These are phyloP conservation scores for Ricinus communis DNA, from an alignment of 345 rosid species.

Conservation along the genomic window DNA sequence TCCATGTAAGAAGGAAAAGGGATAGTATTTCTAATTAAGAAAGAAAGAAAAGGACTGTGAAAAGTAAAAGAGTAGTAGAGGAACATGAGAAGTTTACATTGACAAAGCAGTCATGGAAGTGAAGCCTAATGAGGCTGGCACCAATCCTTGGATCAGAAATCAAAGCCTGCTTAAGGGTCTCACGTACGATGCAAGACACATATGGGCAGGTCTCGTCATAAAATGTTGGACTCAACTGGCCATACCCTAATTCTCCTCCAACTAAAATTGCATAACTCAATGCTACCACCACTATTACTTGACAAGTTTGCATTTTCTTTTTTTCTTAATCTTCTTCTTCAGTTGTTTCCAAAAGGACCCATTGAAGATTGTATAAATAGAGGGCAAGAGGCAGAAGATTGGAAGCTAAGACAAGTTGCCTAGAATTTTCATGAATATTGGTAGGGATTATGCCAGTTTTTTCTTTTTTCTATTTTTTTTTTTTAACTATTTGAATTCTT, in stretches of 20 bases:
- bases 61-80: background rate
- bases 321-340: background rate
- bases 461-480: too few relatives aligned
- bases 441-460: background rate
- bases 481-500: too few relatives aligned
- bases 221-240: slow-evolving; percentile 35
- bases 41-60: background rate
- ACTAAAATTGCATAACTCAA: slow-evolving; percentile 10
- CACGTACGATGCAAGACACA: slow-evolving; percentile 21
- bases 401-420: background rate
- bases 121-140: slow-evolving; percentile 49
- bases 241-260: slow-evolving; percentile 13
- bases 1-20: too few relatives aligned
- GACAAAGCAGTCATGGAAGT: slow-evolving; percentile 52
- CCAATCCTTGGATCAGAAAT: slow-evolving; percentile 35
- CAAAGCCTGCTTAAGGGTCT: slow-evolving; percentile 14
- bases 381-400: background rate
- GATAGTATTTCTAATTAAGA: too few relatives aligned
- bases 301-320: background rate
- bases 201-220: slow-evolving; percentile 36
- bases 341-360: background rate
- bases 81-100: slow-evolving; percentile 8
- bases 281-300: background rate
- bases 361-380: background rate
- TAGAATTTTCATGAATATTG: background rate